Conservation (phyloP, 495 filamentous ascomycete species). For the Hypoxylon intermedium region DNA sequence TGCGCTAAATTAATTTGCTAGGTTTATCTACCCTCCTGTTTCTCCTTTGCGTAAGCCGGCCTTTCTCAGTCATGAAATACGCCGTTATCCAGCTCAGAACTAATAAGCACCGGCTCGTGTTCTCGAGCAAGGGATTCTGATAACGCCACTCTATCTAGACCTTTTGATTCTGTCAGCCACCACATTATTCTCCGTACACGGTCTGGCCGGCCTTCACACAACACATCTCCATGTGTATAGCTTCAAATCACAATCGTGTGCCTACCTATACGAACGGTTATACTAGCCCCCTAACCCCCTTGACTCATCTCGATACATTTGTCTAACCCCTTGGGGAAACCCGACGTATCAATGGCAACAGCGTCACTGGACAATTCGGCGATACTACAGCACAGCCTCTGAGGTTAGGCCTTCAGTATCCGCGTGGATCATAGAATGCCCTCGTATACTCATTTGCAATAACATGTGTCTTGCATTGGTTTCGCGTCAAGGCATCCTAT, state of each 20-base stretch:
- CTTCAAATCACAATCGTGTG: too few species aligned
- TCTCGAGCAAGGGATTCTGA: slow-evolving; percentile 34
- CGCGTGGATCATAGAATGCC: slow-evolving; percentile 26
- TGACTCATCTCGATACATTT: slow-evolving; percentile 1
- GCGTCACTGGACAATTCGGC: slow-evolving; percentile 21
- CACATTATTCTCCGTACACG: slow-evolving; percentile 21
- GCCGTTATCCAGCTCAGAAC: slow-evolving; percentile 19
- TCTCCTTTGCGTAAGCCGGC: slow-evolving; percentile 39
- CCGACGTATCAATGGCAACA: slow-evolving; percentile 26
- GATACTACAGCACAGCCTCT: slow-evolving; percentile 27
- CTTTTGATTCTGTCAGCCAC: slow-evolving; percentile 21
- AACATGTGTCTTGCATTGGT: slow-evolving; percentile 32
- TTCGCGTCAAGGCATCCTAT: slow-evolving; percentile 25
- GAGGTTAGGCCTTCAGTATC: slow-evolving; percentile 34
- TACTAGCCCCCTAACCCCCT: background rate
- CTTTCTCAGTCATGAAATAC: slow-evolving; percentile 24
- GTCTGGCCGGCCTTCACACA: slow-evolving; percentile 31
- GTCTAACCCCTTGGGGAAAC: slow-evolving; percentile 21
- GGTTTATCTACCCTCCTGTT: slow-evolving; percentile 22
- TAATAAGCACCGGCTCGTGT: slow-evolving; percentile 39
- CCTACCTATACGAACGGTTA: too few species aligned
- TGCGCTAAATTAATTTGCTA: slow-evolving; percentile 34
- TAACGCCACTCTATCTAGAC: slow-evolving; percentile 17
- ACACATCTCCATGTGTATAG: too few species aligned
- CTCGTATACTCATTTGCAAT: slow-evolving; percentile 26